Percentiles rank a stretch among this genome's conserved stretches.
Evolutionary conservation across 257 asterid species (phyloP).

Genomic region (Thymus quinquecostatus): DNA sequence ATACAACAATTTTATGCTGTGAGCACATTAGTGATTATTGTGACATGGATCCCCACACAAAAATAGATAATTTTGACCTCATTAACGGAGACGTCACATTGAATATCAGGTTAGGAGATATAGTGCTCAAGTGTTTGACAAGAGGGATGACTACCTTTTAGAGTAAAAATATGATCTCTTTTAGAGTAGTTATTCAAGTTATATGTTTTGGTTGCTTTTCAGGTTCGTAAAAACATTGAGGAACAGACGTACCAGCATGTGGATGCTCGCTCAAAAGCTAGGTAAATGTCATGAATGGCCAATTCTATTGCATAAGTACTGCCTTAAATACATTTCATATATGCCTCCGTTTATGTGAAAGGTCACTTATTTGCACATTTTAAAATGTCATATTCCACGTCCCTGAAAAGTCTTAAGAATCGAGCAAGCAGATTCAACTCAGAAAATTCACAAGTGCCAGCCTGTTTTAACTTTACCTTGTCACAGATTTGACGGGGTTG

Average conservation of each 20-base stretch:
- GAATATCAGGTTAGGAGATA: too few species aligned
- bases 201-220: conserved; percentile 27
- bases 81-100: not conserved
- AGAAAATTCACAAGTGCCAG: not conserved
- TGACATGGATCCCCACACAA: not conserved
- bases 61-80: not conserved
- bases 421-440: not conserved
- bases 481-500: conserved; percentile 84
- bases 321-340: not conserved
- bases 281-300: conserved; percentile 37
- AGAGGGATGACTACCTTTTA: not conserved
- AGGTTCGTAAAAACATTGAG: conserved; percentile 57
- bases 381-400: not conserved
- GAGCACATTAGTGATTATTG: not conserved
- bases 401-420: not conserved
- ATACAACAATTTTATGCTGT: too few species aligned
- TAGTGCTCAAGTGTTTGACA: too few species aligned
- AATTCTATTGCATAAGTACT: not conserved
- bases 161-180: not conserved
- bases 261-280: conserved; percentile 70
- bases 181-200: not conserved
- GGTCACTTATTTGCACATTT: not conserved
- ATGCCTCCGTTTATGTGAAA: not conserved
- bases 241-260: conserved; percentile 57
- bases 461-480: not conserved